Conservation (phyloP, 2,329 filamentous ascomycete species). For the Aureobasidium leucospermi region DNA sequence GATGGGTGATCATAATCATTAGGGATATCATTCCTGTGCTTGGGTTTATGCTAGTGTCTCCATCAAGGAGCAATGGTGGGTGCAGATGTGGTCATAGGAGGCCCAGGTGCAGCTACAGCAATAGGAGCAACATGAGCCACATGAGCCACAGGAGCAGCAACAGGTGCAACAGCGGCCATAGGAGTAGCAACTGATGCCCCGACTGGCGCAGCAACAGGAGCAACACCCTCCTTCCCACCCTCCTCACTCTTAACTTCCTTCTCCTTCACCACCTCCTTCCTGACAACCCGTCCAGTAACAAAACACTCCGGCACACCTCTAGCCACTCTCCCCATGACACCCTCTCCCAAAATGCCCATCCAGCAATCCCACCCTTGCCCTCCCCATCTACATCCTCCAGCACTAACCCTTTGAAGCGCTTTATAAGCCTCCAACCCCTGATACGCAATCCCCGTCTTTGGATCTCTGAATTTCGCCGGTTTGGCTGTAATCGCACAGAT, state of each 20-base stretch:
- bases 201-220: background rate
- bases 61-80: background rate
- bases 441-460: conserved; percentile 75
- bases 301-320: conserved; percentile 77
- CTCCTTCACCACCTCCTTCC: conserved; percentile 10
- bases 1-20: background rate
- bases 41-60: background rate
- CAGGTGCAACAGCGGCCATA: background rate
- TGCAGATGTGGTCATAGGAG: background rate
- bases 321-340: conserved; percentile 49
- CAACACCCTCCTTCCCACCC: background rate
- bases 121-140: background rate
- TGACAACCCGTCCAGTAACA: conserved; percentile 11
- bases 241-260: conserved; percentile 3
- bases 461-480: conserved; percentile 76
- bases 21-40: background rate
- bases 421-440: conserved; percentile 72
- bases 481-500: conserved; percentile 77
- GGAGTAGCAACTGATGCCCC: background rate
- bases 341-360: conserved; percentile 53
- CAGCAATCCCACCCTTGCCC: conserved; percentile 70
- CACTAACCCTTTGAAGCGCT: conserved; percentile 67
- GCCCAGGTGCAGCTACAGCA: background rate
- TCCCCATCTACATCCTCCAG: conserved; percentile 72
- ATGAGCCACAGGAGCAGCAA: background rate